Base-by-base conservation (phyloP, 371 early-diverging fungal species). In the Mucor indicus region DNA sequence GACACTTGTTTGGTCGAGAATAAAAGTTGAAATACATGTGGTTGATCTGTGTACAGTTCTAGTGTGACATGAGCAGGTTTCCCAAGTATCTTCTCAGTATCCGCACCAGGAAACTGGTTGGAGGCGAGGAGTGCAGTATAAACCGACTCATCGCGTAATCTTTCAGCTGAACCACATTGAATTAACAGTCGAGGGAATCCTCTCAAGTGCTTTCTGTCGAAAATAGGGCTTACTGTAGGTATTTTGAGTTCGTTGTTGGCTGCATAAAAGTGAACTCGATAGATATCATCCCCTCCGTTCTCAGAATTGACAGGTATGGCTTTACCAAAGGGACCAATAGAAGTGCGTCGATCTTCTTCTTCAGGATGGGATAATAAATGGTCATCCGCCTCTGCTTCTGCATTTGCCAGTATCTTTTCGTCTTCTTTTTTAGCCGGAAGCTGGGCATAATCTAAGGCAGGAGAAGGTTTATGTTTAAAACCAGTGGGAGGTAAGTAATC, bases 21-120 rank as follows among this genome's bases (percentile, higher is more conserved):
- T 33, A 86, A 59, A 41, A 83, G 60, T 19, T 81, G 81, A 52
- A 89, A 91, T 4, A 88, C 89, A 48, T 91, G 92, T 3, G 87
- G 81, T 80, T 90, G 90, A 48, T 90, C 92, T 4, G 65, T 69
- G 54, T 81, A 90, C 23, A 68, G 24, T 44, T 74, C 71, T 9
- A 71, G 36, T 15, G 43, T 46, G 2, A 75, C 62, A 6, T 54
- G n/a, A 4, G 67, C 67, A 1, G 63, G 57, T 13, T n/a, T n/a
- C n/a, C n/a, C n/a, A n/a, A n/a, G n/a, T n/a, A n/a, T n/a, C n/a
- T n/a, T n/a, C n/a, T n/a, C n/a, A n/a, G n/a, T n/a, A n/a, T n/a
- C n/a, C n/a, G n/a, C n/a, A 43, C 38, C 58, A 32, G 57, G 55
- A 29, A 40, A 63, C 20, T 36, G 38, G 42, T 44, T 70, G 48